Base-by-base conservation (phyloP, 2,329 filamentous ascomycete species). In the Fusarium falciforme region DNA sequence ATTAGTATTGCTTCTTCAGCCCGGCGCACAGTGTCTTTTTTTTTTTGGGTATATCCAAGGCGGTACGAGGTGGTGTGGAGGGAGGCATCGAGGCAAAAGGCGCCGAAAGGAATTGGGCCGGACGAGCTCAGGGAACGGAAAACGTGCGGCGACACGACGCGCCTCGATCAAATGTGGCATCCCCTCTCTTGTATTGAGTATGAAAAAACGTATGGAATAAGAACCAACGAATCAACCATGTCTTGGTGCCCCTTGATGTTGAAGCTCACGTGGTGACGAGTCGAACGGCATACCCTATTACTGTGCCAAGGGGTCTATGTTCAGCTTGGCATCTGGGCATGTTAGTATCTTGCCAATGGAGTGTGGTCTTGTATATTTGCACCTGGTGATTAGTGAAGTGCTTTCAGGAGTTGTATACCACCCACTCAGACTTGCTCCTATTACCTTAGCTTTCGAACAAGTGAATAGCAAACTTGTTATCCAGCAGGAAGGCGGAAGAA, bases 171-270 rank as follows among this genome's bases (percentile, higher is more conserved):
- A 66, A 77, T 74, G 77, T 82, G 81, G 78, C 81, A 83, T 82
- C 82, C 81, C 82, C 82, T 83, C 82, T 84, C 82, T 83, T 82
- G 80, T 80, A 80, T 77, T 75, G 69, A 77, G 67, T 75, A 79
- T 61, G 44, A 75, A 71, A 74, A 70, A 67, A 64, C 38, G 58
- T 64, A 74, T 74, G 54, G 64, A 75, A 49, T 58, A 72, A 47
- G 44, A 73, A 72, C 72, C 33, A 71, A 79, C 71, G 59, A 2
- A 22, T 33, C 9, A 14, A 22, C 6, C 22, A 47, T 47, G 5
- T 47, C 42, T 27, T 17, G 42, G 22, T 47, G 42, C 16, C 42
- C 1, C 22, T 47, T 17, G 14, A 14, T 47, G 22, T 47, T 27
- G 8, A 6, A 6, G 42, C 5, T 4, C 8, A 27, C 2, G 22